A percentile compares a stretch with the other conserved stretches of the same genome.
phyloP scores from a whole-genome alignment of 164 flowering plant species.

The Macadamia integrifolia region DNA sequence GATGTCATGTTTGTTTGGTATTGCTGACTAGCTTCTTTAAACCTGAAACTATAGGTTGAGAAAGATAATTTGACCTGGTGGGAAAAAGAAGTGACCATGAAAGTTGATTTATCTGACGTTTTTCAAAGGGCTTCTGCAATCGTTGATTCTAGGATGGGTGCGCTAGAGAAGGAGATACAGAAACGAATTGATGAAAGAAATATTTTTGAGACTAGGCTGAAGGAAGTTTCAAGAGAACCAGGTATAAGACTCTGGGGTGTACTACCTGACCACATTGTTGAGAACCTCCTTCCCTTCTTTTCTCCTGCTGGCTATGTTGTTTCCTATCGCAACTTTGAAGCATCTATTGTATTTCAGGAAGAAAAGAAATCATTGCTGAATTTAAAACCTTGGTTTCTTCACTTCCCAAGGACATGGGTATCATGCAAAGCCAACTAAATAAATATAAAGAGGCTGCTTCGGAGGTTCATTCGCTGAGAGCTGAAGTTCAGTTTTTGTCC shows the following conservation, averaged over 20 bases:
- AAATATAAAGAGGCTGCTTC: constrained; percentile 74
- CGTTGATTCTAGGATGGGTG: constrained; percentile 47
- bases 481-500: constrained; percentile 74
- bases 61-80: constrained; percentile 69
- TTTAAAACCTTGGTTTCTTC: constrained; percentile 78
- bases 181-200: constrained; percentile 49
- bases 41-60: constrained; percentile 52
- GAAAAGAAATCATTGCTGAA: constrained; percentile 78
- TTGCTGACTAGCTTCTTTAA: constrained; percentile 16
- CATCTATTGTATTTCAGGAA: constrained; percentile 46
- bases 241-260: constrained; percentile 33
- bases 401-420: constrained; percentile 69
- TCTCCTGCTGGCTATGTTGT: background rate
- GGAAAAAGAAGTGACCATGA: constrained; percentile 63
- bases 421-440: constrained; percentile 71
- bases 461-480: constrained; percentile 69
- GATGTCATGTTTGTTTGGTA: background rate
- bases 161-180: constrained; percentile 50
- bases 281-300: background rate
- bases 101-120: constrained; percentile 69
- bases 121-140: constrained; percentile 49
- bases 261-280: background rate
- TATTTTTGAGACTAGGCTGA: constrained; percentile 51
- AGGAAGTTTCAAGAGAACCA: constrained; percentile 70
- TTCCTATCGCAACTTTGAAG: background rate